A percentile compares a stretch with the other conserved stretches of the same genome.
Evolutionary conservation across 441 rosid genomes (phyloP).

Genomic region (Euphorbia celastroides): DNA sequence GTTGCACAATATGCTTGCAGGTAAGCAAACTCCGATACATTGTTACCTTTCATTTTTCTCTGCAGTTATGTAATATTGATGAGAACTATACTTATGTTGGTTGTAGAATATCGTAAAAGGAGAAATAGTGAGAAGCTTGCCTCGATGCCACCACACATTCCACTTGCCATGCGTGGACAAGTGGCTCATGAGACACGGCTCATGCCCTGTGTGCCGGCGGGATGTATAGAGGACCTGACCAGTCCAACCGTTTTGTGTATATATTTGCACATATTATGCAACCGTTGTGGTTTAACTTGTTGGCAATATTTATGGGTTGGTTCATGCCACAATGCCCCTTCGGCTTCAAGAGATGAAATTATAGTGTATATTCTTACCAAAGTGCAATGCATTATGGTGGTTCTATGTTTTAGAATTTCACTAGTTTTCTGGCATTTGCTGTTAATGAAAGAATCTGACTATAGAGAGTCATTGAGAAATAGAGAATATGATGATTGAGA

Average conservation of each 20-base stretch:
- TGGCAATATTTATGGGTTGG: neutral
- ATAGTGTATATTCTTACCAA: neutral
- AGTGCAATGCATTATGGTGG: neutral
- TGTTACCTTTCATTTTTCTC: neutral
- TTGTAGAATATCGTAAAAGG: conserved; percentile 56
- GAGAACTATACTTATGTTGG: neutral
- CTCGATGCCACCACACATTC: conserved; percentile 61
- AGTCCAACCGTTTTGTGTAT: neutral
- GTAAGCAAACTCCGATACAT: conserved; percentile 19
- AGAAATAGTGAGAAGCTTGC: conserved; percentile 67
- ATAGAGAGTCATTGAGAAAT: too few relatives aligned
- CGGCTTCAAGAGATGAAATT: neutral
- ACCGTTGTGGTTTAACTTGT: neutral
- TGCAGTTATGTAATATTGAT: neutral
- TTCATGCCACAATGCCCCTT: neutral
- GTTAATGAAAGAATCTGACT: too few relatives aligned
- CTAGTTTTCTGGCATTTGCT: neutral
- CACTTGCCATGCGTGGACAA: conserved; percentile 75
- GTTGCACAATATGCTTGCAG: conserved; percentile 80
- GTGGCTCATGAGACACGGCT: conserved; percentile 74
- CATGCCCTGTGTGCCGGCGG: conserved; percentile 75
- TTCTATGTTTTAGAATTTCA: neutral
- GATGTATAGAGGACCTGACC: conserved; percentile 24
- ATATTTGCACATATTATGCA: neutral
- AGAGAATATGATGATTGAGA: neutral